Conservation (phyloP, 345 rosid genomes). For the Cardamine occulta region DNA sequence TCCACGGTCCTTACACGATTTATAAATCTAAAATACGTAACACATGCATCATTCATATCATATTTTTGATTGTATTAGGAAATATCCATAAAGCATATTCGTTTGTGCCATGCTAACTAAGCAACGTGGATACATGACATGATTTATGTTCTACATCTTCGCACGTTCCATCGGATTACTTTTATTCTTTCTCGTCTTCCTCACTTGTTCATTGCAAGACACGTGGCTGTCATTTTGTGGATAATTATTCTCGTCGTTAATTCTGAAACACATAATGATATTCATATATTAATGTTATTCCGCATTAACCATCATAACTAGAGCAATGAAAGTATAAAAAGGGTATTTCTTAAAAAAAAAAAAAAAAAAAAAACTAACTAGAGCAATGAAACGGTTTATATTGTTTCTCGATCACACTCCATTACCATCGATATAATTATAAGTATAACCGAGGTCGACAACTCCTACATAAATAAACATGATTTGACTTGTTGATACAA, state of each 20-base stretch:
- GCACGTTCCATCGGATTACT: constrained; percentile 25
- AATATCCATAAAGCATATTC: constrained; percentile 41
- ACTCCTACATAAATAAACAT: too few relatives aligned
- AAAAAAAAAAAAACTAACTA: too few relatives aligned
- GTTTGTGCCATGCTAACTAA: constrained; percentile 4
- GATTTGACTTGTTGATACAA: too few relatives aligned
- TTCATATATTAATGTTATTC: neutral
- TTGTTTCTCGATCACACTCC: too few relatives aligned
- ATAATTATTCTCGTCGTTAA: constrained; percentile 5
- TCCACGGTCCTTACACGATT: constrained; percentile 29
- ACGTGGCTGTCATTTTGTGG: neutral
- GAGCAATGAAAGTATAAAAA: too few relatives aligned
- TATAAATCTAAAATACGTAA: constrained; percentile 13
- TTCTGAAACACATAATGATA: constrained; percentile 5
- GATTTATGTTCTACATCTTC: constrained; percentile 17
- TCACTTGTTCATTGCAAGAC: constrained; percentile 28
- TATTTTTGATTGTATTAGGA: neutral
- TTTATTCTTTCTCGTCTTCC: constrained; percentile 17
- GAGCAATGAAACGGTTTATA: too few relatives aligned
- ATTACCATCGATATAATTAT: too few relatives aligned
- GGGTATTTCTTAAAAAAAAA: too few relatives aligned
- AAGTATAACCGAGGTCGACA: too few relatives aligned
- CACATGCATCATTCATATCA: neutral
- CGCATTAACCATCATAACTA: neutral
- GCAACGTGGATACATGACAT: constrained; percentile 37